Base-by-base conservation (phyloP, 805 yeast genomes). In the Starmerella geochares region DNA sequence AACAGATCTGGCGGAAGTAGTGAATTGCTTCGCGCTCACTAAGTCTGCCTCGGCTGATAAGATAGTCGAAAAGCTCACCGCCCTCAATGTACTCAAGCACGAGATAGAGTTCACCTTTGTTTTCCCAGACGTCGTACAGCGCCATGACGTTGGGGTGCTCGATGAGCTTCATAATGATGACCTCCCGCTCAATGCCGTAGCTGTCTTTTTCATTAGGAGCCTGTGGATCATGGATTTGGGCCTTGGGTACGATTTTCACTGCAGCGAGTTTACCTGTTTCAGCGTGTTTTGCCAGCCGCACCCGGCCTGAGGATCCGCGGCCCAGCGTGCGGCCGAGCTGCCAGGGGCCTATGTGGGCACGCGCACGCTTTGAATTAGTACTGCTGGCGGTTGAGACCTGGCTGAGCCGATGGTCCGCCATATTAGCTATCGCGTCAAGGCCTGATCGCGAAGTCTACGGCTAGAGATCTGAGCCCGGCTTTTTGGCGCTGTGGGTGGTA, bases 61-160 rank as follows among this genome's bases (percentile, higher is more conserved):
- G 72, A 58, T 88, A 78, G 67, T 92, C 96, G 62, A 92, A 92
- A 46, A 92, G 72, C 69, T 92, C 98, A 40, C 98, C 98, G 48
- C 96, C 96, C 68, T 92, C 96, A 43, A 94, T 88, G 67, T 92
- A 92, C 67, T 92, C 98, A 50, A 92, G 69, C 7, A 92, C 94
- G 58, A 92, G 75, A 62, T 90, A 90, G 50, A 92, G 72, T 53
- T 90, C 95, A 62, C 86, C 86, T 57, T 86, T 81, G 57, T 94
- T 90, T 67, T 92, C 98, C 97, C 97, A 92, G 21, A 92, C 98
- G 63, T 92, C 98, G 64, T 87, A 92, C 35, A 92, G 71, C 23
- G 92, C 83, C 77, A 92, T 80, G 21, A 92, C 92, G 62, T 92
- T 90, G 11, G 95, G 86, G 66, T 92, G 97, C 53, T 92, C 85